A percentile compares a stretch with the other conserved stretches of the same genome.
phyloP scores from a whole-genome alignment of 2,329 filamentous ascomycete species.

The Dendryphion nanum region DNA sequence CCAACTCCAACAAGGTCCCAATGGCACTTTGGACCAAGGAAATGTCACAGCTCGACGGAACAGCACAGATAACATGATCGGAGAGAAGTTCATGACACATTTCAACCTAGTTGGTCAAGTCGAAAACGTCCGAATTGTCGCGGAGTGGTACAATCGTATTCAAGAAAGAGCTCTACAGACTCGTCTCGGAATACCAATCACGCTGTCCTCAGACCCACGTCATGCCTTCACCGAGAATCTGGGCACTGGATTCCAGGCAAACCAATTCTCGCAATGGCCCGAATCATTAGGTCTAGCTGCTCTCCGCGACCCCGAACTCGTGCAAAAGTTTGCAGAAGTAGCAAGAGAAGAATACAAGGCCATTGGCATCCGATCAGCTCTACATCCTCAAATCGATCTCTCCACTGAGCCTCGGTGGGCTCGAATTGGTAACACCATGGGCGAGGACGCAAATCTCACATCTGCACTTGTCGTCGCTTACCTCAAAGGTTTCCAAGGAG shows the following conservation, averaged over 20 bases:
- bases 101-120: conserved; percentile 51
- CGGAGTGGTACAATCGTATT: conserved; percentile 44
- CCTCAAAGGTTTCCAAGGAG: conserved; percentile 50
- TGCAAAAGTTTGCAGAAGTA: conserved; percentile 49
- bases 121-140: conserved; percentile 33
- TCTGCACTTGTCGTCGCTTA: conserved; percentile 42
- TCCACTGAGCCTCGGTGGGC: conserved; percentile 54
- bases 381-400: conserved; percentile 54
- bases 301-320: conserved; percentile 44
- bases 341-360: conserved; percentile 49
- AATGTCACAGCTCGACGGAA: conserved; percentile 14
- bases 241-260: conserved; percentile 45
- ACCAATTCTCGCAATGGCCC: conserved; percentile 52
- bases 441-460: conserved; percentile 49
- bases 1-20: conserved; percentile 30
- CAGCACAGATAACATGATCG: conserved; percentile 33
- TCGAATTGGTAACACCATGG: conserved; percentile 46
- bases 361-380: conserved; percentile 45
- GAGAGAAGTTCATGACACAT: conserved; percentile 43
- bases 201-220: conserved; percentile 49
- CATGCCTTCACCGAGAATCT: conserved; percentile 47
- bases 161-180: conserved; percentile 47
- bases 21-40: conserved; percentile 28
- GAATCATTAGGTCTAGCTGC: conserved; percentile 53
- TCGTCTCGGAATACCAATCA: conserved; percentile 50